Percentiles rank a stretch among this genome's conserved stretches.
phyloP scores from a whole-genome alignment of 345 rosid species.

The Angophora floribunda region DNA sequence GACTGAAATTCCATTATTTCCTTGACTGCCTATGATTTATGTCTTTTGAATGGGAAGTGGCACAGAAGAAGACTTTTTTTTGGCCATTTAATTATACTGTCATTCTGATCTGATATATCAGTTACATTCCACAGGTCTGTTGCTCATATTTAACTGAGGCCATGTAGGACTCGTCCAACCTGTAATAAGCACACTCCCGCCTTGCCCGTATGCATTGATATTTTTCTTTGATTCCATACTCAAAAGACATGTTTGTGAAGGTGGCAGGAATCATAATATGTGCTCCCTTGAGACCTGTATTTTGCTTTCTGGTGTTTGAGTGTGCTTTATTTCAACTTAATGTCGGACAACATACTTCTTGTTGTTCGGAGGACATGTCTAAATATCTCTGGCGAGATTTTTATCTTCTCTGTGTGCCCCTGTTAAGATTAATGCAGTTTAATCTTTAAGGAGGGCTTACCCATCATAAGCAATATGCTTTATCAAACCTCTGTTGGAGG shows the following conservation, averaged over 20 bases:
- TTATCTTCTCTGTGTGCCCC: background rate
- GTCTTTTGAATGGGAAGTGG: background rate
- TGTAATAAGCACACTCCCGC: no score
- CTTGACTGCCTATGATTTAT: background rate
- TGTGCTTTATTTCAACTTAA: background rate
- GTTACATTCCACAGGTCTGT: background rate
- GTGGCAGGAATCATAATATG: constrained; percentile 7
- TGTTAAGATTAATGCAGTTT: background rate
- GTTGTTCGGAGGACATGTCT: background rate
- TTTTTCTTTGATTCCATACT: constrained; percentile 12
- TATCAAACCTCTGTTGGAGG: no score
- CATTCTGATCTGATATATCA: background rate
- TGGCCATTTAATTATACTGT: no score
- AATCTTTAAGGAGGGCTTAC: background rate
- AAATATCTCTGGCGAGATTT: no score
- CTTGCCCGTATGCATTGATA: background rate
- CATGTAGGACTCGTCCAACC: background rate
- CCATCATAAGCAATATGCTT: background rate
- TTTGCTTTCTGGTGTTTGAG: background rate
- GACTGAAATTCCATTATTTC: no score
- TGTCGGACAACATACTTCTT: background rate
- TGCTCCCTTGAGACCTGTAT: background rate
- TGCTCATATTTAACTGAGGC: background rate
- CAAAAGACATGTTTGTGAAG: constrained; percentile 19
- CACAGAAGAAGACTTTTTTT: background rate